Evolutionary conservation across 2,329 filamentous ascomycete genomes (phyloP), one percentile per base, ranked within the genome.

Genomic region (Ceratocystis colombiana): DNA sequence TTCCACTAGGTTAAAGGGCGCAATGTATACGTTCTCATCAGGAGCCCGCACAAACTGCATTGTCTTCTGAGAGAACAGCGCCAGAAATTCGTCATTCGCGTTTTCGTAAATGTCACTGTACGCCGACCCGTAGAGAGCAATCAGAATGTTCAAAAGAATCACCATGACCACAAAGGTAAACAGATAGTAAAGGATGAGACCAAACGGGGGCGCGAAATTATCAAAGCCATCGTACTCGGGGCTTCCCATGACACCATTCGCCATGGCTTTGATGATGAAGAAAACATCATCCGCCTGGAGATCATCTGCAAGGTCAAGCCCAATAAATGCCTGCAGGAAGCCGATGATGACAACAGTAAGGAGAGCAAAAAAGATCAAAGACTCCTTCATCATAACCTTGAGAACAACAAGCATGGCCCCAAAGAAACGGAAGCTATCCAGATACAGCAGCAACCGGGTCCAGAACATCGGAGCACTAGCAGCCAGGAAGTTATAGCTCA

Each of bases 161-260:
- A 84, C 92, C 88, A 96, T 96, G 72, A 99, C 89, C 48, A 97
- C 87, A 73, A 99, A 99, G 20, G 93, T 96, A 76, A 96, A 99
- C 73, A 95, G 84, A 78, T 99, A 99, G 79, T 99, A 99, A 8
- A 99, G 86, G 41, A 96, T 89, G 63, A 96, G 83, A 7, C 94
- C 94, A 74, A 96, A 99, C 0, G 94, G 94, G 12, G 89, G 91
- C 25, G 88, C 89, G 73, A 97, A 99, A 28, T 87, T 82, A 70
- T 96, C 91, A 72, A 97, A 97, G 0, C 88, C 89, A 4, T 76
- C 80, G 71, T 99, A 97, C 70, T 97, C 92, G 0, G 94, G 94
- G 62, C 86, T 89, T 74, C 92, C 88, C 86, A 99, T 90, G 65
- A 99, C 82, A 4, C 89, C 90, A 71, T 96, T 96, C 25, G 89